These are phyloP conservation scores for Aquilaria sinensis DNA, from an alignment of 345 rosid genomes.

Conservation along the genomic window DNA sequence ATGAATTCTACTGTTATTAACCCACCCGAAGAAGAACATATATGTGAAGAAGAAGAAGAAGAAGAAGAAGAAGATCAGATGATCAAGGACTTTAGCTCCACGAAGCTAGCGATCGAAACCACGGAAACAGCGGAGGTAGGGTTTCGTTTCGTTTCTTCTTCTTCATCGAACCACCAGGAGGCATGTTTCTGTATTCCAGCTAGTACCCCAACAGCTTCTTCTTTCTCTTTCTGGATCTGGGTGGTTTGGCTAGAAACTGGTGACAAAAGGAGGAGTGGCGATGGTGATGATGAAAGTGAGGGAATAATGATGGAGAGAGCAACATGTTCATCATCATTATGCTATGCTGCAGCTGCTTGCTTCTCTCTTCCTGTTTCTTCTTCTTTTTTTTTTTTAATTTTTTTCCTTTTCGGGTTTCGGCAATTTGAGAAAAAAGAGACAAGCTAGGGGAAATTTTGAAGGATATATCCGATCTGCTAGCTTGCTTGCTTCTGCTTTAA, in stretches of 20 bases:
- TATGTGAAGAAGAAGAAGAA: neutral
- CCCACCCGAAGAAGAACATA: too few relatives aligned
- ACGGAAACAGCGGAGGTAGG: conserved; percentile 12
- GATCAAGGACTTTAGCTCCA: too few relatives aligned
- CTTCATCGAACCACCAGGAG: neutral
- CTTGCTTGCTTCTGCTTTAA: too few relatives aligned
- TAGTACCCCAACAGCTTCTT: neutral
- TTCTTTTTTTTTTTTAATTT: conserved; percentile 13
- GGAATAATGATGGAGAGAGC: conserved; percentile 36
- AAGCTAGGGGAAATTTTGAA: too few relatives aligned
- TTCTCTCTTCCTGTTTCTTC: neutral
- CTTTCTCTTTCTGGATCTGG: conserved; percentile 18
- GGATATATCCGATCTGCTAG: too few relatives aligned
- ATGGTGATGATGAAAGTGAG: conserved; percentile 28
- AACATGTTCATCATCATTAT: neutral
- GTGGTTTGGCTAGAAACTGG: conserved; percentile 24
- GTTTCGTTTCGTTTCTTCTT: conserved; percentile 40
- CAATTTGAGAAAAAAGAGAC: too few relatives aligned
- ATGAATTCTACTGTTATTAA: too few relatives aligned
- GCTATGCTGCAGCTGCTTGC: neutral
- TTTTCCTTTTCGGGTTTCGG: too few relatives aligned
- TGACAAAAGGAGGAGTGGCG: conserved; percentile 19
- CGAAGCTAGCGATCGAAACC: too few relatives aligned
- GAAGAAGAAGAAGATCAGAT: neutral
- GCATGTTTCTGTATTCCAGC: neutral